A percentile compares a stretch with the other conserved stretches of the same genome.
Evolutionary conservation across 176 grass and related monocot species (phyloP).

Genomic region (Thalia dealbata): DNA sequence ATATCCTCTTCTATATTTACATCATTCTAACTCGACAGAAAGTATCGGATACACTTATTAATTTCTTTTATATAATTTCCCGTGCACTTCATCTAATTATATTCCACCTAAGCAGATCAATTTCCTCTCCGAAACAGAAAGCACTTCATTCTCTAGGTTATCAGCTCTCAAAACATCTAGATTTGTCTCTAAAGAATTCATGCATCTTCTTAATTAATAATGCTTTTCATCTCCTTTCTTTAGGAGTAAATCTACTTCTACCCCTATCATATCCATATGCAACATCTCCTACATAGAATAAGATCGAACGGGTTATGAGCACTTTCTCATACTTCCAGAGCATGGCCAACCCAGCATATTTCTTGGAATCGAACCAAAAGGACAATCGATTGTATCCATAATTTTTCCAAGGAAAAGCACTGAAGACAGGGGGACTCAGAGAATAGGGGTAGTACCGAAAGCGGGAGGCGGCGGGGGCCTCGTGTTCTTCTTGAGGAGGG

Average conservation of each 20-base stretch:
- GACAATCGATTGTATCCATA: not conserved
- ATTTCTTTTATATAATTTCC: not conserved
- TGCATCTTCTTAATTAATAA: not conserved
- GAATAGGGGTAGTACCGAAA: conserved; percentile 16
- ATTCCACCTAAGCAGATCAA: not conserved
- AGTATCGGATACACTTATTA: too few relatives aligned
- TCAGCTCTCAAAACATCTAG: not conserved
- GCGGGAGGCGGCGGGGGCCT: conserved; percentile 12
- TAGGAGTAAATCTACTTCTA: not conserved
- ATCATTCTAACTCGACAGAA: too few relatives aligned
- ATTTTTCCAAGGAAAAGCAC: not conserved
- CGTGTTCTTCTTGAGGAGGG: conserved; percentile 25
- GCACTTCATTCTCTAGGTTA: not conserved
- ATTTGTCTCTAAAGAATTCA: not conserved
- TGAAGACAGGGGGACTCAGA: not conserved
- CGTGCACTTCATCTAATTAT: not conserved
- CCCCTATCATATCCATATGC: not conserved
- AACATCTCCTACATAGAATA: not conserved
- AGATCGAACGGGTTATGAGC: not conserved
- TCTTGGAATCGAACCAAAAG: not conserved
- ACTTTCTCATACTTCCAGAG: too few relatives aligned
- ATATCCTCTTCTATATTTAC: too few relatives aligned
- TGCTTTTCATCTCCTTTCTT: not conserved
- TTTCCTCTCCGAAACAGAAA: too few relatives aligned
- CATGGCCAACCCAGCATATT: not conserved